Base-by-base conservation (phyloP, 75 land plant species). In the Cunninghamia lanceolata region DNA sequence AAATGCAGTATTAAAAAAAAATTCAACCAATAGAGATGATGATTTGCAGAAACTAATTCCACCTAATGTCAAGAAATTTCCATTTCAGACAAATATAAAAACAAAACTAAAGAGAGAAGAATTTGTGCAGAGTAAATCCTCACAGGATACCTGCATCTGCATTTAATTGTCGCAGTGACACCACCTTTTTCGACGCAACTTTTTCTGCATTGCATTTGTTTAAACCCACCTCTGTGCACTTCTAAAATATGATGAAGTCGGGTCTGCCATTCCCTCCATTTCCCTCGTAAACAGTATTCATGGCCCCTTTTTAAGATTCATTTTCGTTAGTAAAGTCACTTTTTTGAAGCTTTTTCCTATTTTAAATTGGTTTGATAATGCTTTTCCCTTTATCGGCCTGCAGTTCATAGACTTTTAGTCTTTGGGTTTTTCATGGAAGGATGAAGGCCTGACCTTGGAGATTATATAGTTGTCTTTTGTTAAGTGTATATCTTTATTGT, bases 101-200 rank as follows among this genome's bases (percentile, higher is more conserved):
- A 19, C 2, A 25, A 50, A 9, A 50, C 9, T 50, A 50, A 5
- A 63, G 8, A 54, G 17, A 21, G 28, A 28, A 25, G 68, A 63
- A 63, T 63, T 63, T 63, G 68, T 6, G 25, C 9, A 63, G 68
- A 0, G n/a, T 2, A 63, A 63, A 63, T 63, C 68, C 15, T 73
- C 75, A 73, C 75, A 73, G 16, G 75, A 73, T 73, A 11, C 75
- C 75, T 34, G 75, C 75, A 73, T 25, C 15, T 73, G 75, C 75
- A 73, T 32, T 73, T 2, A 73, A 34, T 73, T 73, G 16, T 73
- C 34, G 75, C 75, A 73, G 75, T 13, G 34, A 15, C 34, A 11
- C 36, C 14, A 73, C 75, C 75, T 32, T 32, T 30, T 30, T 30
- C 34, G 8, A 70, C 9, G 34, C 9, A 25, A 30, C 6, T 7